Evolutionary conservation across 2,329 filamentous ascomycete species (phyloP).

Genomic region (Aurifilum marmelostoma): DNA sequence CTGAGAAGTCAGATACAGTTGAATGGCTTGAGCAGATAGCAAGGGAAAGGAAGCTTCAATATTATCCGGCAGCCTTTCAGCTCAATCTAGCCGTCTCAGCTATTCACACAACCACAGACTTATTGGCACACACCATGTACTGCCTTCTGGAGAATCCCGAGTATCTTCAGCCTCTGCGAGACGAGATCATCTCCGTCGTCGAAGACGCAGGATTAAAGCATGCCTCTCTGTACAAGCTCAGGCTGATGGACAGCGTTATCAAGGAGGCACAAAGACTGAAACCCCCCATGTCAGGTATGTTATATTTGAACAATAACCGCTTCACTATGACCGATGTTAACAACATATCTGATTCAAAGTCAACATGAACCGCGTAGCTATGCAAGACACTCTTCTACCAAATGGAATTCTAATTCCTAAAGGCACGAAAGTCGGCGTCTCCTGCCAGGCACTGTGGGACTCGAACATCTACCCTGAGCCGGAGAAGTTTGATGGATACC

Average conservation of each 20-base stretch:
- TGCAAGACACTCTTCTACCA: not conserved
- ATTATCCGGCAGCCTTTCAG: not conserved
- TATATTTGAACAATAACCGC: not conserved
- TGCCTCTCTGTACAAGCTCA: not conserved
- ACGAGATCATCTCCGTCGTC: not conserved
- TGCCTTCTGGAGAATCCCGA: not conserved
- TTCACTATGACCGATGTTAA: not conserved
- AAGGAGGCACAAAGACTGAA: not conserved
- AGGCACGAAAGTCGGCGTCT: not conserved
- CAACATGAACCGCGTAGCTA: not conserved
- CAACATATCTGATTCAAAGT: not conserved
- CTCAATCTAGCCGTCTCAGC: not conserved
- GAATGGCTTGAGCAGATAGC: not conserved
- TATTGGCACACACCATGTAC: not conserved
- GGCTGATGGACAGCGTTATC: not conserved
- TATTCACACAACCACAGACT: not conserved
- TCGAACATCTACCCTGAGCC: not conserved
- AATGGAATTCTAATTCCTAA: not conserved
- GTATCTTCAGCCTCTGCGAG: not conserved
- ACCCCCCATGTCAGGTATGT: not conserved
- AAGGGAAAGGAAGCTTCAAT: not conserved
- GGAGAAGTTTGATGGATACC: constrained; percentile 12
- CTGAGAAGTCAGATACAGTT: not conserved
- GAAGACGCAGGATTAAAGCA: not conserved
- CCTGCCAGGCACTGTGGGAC: not conserved